These are phyloP conservation scores for Teunomyces lycoperdinae DNA, from an alignment of 805 yeast genomes.

Conservation along the genomic window DNA sequence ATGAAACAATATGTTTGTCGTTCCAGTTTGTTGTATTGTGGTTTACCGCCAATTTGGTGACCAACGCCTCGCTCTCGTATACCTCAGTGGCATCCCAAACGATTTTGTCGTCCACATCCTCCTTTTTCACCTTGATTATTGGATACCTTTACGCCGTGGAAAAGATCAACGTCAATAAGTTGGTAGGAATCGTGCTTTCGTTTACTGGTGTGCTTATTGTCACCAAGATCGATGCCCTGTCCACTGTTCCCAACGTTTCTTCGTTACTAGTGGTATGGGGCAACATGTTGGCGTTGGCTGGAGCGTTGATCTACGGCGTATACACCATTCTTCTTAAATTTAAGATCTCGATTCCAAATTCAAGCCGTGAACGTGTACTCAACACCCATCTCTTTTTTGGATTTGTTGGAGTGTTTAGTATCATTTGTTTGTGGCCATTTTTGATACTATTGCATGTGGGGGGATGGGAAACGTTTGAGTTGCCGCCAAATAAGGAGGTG, in stretches of 20 bases:
- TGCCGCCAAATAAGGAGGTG: conserved; percentile 58
- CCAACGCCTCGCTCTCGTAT: conserved; percentile 81
- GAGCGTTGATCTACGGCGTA: conserved; percentile 88
- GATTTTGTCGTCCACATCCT: conserved; percentile 85
- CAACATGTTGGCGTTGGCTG: conserved; percentile 72
- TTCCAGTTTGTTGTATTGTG: conserved; percentile 82
- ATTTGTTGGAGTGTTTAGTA: conserved; percentile 84
- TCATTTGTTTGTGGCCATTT: conserved; percentile 79
- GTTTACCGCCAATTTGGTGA: conserved; percentile 86
- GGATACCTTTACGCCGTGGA: conserved; percentile 77
- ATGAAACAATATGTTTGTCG: conserved; percentile 72
- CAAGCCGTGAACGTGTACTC: conserved; percentile 65
- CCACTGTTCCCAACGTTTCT: conserved; percentile 23
- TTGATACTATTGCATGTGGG: conserved; percentile 59
- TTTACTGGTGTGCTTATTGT: conserved; percentile 79
- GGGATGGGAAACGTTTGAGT: conserved; percentile 67
- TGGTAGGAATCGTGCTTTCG: conserved; percentile 67
- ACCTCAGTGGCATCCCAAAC: conserved; percentile 96
- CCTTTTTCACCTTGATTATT: conserved; percentile 84
- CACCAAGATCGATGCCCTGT: conserved; percentile 60
- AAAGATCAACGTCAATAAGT: conserved; percentile 57
- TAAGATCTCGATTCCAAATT: conserved; percentile 45
- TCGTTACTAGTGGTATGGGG: conserved; percentile 50
- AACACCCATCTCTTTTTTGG: conserved; percentile 91
- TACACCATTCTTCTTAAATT: conserved; percentile 83